Conservation (phyloP, 495 filamentous ascomycete genomes). For the Glonium stellatum region DNA sequence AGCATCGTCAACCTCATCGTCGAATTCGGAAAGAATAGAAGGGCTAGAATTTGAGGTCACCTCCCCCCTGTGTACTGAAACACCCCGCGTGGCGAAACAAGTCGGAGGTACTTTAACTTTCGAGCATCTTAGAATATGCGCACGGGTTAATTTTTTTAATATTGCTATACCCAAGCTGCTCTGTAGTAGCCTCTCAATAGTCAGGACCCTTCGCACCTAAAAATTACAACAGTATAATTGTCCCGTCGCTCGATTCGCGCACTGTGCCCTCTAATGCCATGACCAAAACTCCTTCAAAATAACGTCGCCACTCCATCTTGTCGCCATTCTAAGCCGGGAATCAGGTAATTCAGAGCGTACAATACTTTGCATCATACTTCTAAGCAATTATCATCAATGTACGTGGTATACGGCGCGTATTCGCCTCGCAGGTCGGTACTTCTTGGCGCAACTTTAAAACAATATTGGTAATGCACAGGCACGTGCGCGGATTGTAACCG, state of each 20-base stretch:
- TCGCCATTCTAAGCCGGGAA: neutral
- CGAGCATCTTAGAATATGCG: slow-evolving; percentile 1
- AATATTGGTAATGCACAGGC: neutral
- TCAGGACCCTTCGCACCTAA: neutral
- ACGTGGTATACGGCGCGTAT: neutral
- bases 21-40: neutral
- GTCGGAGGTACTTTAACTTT: neutral
- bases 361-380: neutral
- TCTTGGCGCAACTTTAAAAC: slow-evolving; percentile 1
- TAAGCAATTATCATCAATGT: neutral
- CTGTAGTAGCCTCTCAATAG: neutral
- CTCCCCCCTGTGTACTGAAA: neutral
- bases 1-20: neutral
- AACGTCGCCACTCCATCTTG: neutral
- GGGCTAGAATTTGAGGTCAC: no score
- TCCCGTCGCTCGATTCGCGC: slow-evolving; percentile 2
- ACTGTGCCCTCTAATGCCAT: neutral
- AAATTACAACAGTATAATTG: slow-evolving; percentile 1
- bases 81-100: neutral
- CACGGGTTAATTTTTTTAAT: neutral
- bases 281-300: slow-evolving; percentile 1
- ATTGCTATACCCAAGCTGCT: neutral
- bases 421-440: neutral
- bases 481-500: neutral
- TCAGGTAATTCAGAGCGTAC: neutral